A percentile compares a stretch with the other conserved stretches of the same genome.
phyloP scores from a whole-genome alignment of 2,329 filamentous ascomycete species.

The Colletotrichum tanaceti region DNA sequence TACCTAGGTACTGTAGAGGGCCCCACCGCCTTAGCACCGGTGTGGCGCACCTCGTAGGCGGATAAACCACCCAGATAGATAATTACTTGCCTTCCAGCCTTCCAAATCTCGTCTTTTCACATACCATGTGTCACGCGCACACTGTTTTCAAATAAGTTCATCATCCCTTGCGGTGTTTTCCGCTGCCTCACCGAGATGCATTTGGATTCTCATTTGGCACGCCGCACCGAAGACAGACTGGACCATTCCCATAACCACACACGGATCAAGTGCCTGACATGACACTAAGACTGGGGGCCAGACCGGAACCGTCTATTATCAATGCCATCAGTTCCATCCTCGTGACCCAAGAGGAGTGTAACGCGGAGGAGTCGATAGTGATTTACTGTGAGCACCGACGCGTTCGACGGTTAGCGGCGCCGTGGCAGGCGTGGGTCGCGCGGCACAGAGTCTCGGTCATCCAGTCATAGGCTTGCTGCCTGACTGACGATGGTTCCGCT shows the following conservation, averaged over 20 bases:
- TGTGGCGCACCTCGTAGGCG: constrained; percentile 31
- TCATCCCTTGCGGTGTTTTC: constrained; percentile 6
- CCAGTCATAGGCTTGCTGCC: not conserved
- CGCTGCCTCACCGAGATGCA: not conserved
- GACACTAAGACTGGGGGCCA: not conserved
- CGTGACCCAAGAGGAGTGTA: not conserved
- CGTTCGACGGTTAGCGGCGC: not conserved
- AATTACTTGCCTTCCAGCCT: not conserved
- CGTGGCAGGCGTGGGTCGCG: constrained; percentile 3
- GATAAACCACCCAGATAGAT: constrained; percentile 19
- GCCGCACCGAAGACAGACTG: constrained; percentile 3
- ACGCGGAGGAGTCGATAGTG: not conserved
- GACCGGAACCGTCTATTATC: not conserved
- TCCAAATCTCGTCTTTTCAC: too few relatives aligned
- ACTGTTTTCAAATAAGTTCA: not conserved
- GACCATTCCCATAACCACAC: not conserved
- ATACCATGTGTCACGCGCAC: not conserved
- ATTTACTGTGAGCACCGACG: not conserved
- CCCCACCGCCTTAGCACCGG: not conserved
- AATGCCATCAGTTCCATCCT: not conserved
- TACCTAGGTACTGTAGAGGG: too few relatives aligned
- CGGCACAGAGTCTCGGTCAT: constrained; percentile 2
- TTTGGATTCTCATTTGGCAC: constrained; percentile 1
- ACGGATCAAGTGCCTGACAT: not conserved
- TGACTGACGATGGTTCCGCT: not conserved